Evolutionary conservation across 441 rosid species (phyloP).

Genomic region (Adansonia madagascariensis): DNA sequence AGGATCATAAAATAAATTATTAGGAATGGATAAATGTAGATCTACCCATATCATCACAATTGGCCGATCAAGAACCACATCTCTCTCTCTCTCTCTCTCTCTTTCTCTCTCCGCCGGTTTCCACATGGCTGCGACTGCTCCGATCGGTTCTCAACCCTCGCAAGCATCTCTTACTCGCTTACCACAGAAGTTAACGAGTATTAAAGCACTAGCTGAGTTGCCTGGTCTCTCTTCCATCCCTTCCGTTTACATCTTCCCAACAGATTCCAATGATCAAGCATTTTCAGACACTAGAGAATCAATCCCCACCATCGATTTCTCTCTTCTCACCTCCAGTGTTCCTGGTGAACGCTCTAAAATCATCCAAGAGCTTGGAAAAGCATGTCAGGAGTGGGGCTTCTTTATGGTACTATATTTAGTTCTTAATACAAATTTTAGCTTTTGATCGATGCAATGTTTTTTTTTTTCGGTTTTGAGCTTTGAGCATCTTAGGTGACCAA

Average conservation of each 20-base stretch:
- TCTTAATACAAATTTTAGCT: neutral
- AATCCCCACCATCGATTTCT: conserved; percentile 52
- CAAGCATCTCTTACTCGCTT: neutral
- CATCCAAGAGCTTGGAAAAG: conserved; percentile 47
- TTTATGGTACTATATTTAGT: conserved; percentile 42
- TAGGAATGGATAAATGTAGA: no score
- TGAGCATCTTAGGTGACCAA: conserved; percentile 44
- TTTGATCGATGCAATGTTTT: neutral
- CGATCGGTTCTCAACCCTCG: neutral
- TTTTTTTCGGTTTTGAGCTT: neutral
- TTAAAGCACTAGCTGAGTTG: conserved; percentile 45
- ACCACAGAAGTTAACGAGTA: conserved; percentile 15
- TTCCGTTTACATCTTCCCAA: conserved; percentile 32
- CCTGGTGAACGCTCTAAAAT: conserved; percentile 39
- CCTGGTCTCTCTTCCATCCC: conserved; percentile 52
- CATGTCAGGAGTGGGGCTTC: conserved; percentile 68
- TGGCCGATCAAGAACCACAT: no score
- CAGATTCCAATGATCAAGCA: conserved; percentile 26
- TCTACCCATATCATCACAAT: no score
- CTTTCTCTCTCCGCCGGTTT: neutral
- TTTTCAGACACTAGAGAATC: conserved; percentile 30
- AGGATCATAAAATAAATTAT: no score
- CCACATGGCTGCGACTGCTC: conserved; percentile 23
- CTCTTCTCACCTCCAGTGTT: conserved; percentile 40
- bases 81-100: neutral